Percentiles rank a stretch among this genome's conserved stretches.
These are phyloP conservation scores for Malassezia caprae DNA, from an alignment of 1,284 basidiomycete species.

Conservation along the genomic window DNA sequence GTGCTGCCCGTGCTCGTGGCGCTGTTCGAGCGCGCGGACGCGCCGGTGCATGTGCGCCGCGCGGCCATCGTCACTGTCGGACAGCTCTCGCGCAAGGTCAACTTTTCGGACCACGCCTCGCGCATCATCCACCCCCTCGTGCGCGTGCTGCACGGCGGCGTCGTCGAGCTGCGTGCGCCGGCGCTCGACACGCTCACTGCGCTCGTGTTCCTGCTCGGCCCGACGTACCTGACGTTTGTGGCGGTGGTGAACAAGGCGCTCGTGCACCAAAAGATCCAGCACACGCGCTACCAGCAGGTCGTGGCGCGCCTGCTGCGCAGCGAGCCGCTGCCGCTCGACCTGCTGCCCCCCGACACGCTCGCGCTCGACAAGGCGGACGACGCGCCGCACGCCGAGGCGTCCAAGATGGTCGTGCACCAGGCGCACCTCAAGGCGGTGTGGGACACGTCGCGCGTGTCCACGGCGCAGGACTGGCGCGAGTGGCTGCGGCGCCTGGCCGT, in stretches of 20 bases:
- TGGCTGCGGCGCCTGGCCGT: constrained; percentile 91
- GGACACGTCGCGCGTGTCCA: constrained; percentile 73
- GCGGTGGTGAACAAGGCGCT: constrained; percentile 89
- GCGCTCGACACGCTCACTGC: constrained; percentile 92
- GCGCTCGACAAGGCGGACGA: constrained; percentile 46
- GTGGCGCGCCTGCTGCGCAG: constrained; percentile 82
- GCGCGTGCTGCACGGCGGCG: constrained; percentile 70
- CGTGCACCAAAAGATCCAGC: constrained; percentile 67
- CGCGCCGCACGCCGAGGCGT: constrained; percentile 49
- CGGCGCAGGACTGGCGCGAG: constrained; percentile 79
- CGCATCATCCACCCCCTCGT: constrained; percentile 92
- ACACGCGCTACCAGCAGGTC: constrained; percentile 76
- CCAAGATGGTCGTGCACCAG: constrained; percentile 92
- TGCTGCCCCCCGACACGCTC: constrained; percentile 34
- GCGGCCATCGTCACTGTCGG: constrained; percentile 85
- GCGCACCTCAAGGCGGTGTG: constrained; percentile 94
- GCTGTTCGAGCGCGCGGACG: constrained; percentile 76
- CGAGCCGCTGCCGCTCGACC: constrained; percentile 68
- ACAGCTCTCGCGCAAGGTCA: constrained; percentile 80
- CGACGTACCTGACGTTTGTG: constrained; percentile 94
- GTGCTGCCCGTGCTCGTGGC: constrained; percentile 89
- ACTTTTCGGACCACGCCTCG: constrained; percentile 97
- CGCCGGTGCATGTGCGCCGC: constrained; percentile 66
- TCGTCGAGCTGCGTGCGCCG: constrained; percentile 66
- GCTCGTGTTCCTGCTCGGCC: constrained; percentile 80